Evolutionary conservation across 345 rosid species (phyloP).

Genomic region (Salix exigua): DNA sequence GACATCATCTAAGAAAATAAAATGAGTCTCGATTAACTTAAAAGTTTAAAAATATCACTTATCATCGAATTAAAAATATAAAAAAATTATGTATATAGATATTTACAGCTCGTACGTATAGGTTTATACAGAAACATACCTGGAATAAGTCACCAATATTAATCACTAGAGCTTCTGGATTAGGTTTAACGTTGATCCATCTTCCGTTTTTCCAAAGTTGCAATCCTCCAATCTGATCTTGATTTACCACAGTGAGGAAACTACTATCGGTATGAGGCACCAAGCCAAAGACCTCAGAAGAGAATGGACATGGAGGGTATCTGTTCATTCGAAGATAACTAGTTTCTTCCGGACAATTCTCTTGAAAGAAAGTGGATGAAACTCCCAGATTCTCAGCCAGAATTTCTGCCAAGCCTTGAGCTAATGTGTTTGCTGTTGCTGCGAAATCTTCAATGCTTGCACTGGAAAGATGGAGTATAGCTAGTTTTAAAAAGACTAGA

Average conservation of each 20-base stretch:
- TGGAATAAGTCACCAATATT: slow-evolving; percentile 78
- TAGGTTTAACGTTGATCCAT: slow-evolving; percentile 64
- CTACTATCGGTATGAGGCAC: slow-evolving; percentile 74
- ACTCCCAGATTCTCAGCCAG: slow-evolving; percentile 43
- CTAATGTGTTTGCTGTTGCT: slow-evolving; percentile 30
- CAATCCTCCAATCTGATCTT: slow-evolving; percentile 66
- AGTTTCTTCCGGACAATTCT: slow-evolving; percentile 33
- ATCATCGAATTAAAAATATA: too few species aligned
- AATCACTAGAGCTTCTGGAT: slow-evolving; percentile 49
- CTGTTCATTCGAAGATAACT: slow-evolving; percentile 62
- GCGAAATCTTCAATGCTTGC: slow-evolving; percentile 36
- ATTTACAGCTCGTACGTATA: too few species aligned
- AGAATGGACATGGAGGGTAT: slow-evolving; percentile 61
- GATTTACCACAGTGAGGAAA: slow-evolving; percentile 57
- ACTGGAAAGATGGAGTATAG: slow-evolving; percentile 24
- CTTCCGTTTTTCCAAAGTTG: slow-evolving; percentile 51
- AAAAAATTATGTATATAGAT: too few species aligned
- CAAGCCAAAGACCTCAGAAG: slow-evolving; percentile 52
- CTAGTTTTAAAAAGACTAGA: not conserved
- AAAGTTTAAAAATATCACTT: too few species aligned
- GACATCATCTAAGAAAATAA: too few species aligned
- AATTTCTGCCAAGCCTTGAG: slow-evolving; percentile 42
- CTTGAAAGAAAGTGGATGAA: slow-evolving; percentile 38
- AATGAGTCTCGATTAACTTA: too few species aligned
- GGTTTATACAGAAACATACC: slow-evolving; percentile 26